phyloP scores from a whole-genome alignment of 495 filamentous ascomycete species.

The Neurospora sublineolata region DNA sequence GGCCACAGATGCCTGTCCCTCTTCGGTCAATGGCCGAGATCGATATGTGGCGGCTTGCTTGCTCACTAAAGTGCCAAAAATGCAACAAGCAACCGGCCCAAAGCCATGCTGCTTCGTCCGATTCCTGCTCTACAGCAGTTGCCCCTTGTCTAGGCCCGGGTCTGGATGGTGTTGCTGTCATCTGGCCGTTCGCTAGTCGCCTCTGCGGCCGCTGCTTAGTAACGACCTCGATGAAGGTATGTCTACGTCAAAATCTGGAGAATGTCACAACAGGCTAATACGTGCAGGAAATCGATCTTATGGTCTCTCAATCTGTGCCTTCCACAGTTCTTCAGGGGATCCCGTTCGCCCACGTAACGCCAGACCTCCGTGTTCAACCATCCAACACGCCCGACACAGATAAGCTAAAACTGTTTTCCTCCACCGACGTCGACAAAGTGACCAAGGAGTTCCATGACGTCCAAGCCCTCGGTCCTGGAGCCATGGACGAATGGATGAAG shows the following conservation, averaged over 20 bases:
- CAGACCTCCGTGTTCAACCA: slow-evolving; percentile 43
- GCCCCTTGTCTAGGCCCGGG: slow-evolving; percentile 42
- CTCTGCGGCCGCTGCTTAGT: slow-evolving; percentile 53
- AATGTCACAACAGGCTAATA: slow-evolving; percentile 8
- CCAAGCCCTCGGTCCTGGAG: slow-evolving; percentile 45
- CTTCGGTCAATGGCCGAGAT: slow-evolving; percentile 44
- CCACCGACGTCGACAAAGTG: slow-evolving; percentile 44
- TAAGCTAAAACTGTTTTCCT: slow-evolving; percentile 47
- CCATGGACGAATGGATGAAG: slow-evolving; percentile 63
- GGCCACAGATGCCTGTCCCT: slow-evolving; percentile 45
- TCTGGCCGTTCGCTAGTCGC: slow-evolving; percentile 57
- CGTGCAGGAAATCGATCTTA: slow-evolving; percentile 52
- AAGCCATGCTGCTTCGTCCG: not conserved
- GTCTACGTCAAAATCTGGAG: slow-evolving; percentile 3
- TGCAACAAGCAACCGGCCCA: slow-evolving; percentile 28
- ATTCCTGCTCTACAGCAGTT: slow-evolving; percentile 8
- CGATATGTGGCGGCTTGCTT: slow-evolving; percentile 51
- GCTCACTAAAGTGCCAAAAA: slow-evolving; percentile 42
- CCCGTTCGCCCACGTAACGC: slow-evolving; percentile 52
- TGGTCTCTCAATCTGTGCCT: slow-evolving; percentile 45
- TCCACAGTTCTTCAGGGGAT: slow-evolving; percentile 48
- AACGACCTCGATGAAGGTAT: slow-evolving; percentile 47
- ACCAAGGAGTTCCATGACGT: slow-evolving; percentile 45
- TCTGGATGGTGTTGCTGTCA: slow-evolving; percentile 33
- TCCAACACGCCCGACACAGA: slow-evolving; percentile 37